Evolutionary conservation across 345 rosid species (phyloP).

Genomic region (Aegle marmelos): DNA sequence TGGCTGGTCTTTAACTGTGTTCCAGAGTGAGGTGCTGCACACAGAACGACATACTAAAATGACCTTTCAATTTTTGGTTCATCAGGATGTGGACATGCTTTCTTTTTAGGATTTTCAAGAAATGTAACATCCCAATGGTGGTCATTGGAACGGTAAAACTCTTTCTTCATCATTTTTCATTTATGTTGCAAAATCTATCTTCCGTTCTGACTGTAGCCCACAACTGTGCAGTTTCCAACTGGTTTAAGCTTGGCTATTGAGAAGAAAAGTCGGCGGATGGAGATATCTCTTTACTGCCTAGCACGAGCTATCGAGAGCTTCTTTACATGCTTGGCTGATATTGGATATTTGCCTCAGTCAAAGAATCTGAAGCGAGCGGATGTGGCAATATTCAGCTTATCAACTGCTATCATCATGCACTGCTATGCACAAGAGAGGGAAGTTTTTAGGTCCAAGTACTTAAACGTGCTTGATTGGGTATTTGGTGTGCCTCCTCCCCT

Average conservation of each 20-base stretch:
- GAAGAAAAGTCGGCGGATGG: constrained; percentile 90
- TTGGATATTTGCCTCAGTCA: constrained; percentile 54
- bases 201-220: not conserved
- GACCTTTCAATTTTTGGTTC: constrained; percentile 6
- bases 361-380: constrained; percentile 70
- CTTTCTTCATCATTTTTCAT: not conserved
- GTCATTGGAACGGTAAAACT: constrained; percentile 72
- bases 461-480: constrained; percentile 94
- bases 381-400: constrained; percentile 77
- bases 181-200: not conserved
- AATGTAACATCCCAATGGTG: constrained; percentile 73
- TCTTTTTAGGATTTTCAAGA: constrained; percentile 70
- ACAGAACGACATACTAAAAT: not conserved
- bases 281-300: constrained; percentile 92
- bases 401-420: constrained; percentile 90
- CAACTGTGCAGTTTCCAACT: constrained; percentile 66
- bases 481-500: constrained; percentile 80
- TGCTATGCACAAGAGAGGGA: constrained; percentile 94
- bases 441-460: constrained; percentile 87
- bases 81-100: constrained; percentile 86
- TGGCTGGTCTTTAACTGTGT: not conserved
- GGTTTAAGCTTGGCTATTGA: constrained; percentile 83
- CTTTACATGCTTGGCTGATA: constrained; percentile 66
- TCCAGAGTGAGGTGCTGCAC: not conserved
- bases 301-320: constrained; percentile 96